Evolutionary conservation across 352 stramenopile species (phyloP).

Genomic region (Aphanomyces euteiches): DNA sequence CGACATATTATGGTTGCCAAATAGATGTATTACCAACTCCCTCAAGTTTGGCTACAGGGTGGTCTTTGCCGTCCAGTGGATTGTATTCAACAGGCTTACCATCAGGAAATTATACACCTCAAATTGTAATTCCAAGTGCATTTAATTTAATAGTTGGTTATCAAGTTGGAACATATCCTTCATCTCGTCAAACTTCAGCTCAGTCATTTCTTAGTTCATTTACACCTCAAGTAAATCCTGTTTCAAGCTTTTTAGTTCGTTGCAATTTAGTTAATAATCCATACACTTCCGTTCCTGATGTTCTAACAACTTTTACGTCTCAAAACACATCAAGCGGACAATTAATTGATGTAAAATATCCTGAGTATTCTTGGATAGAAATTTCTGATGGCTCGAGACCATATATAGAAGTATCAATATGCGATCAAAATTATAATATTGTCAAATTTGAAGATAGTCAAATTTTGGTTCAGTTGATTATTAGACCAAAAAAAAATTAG

Average conservation of each 20-base stretch:
- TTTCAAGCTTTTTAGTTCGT: background rate
- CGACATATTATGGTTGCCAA: constrained; percentile 32
- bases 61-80: constrained; percentile 31
- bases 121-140: background rate
- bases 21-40: constrained; percentile 29
- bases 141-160: constrained; percentile 10
- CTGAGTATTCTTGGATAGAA: background rate
- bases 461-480: background rate
- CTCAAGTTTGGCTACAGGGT: constrained; percentile 27
- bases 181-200: background rate
- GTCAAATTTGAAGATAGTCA: constrained; percentile 14
- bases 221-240: constrained; percentile 5
- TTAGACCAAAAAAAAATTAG: background rate
- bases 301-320: constrained; percentile 3
- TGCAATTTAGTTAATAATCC: constrained; percentile 19
- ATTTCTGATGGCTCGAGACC: background rate
- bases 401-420: constrained; percentile 11
- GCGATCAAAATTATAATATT: background rate
- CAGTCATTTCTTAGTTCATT: background rate
- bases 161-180: background rate
- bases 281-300: background rate
- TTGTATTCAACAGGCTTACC: constrained; percentile 32
- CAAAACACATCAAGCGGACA: constrained; percentile 12
- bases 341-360: constrained; percentile 11
- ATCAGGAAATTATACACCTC: constrained; percentile 20